Conservation (phyloP, 2,329 filamentous ascomycete genomes). For the Xylaria sp. region DNA sequence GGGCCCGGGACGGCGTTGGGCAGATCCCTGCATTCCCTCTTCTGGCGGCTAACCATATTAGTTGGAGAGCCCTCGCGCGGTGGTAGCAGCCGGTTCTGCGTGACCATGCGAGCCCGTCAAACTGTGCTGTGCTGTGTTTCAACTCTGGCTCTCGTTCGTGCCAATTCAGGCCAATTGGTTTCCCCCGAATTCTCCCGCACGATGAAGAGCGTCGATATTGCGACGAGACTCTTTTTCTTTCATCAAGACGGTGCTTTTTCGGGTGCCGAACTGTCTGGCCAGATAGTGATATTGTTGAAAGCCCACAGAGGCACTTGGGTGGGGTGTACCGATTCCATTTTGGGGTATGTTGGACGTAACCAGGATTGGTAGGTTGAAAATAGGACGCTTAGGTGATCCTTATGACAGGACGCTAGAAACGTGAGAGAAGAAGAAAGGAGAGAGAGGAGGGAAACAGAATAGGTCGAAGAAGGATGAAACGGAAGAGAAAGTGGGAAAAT, state of each 20-base stretch:
- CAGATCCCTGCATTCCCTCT: slow-evolving; percentile 46
- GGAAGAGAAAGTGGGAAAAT: slow-evolving; percentile 20
- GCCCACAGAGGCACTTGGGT: slow-evolving; percentile 33
- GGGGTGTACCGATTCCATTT: slow-evolving; percentile 43
- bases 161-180: slow-evolving; percentile 24
- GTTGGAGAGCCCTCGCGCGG: slow-evolving; percentile 44
- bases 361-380: slow-evolving; percentile 35
- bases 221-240: slow-evolving; percentile 1
- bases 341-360: slow-evolving; percentile 38
- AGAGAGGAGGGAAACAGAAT: slow-evolving; percentile 33
- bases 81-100: slow-evolving; percentile 43
- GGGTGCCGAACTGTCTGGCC: slow-evolving; percentile 20
- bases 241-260: slow-evolving; percentile 19
- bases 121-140: slow-evolving; percentile 39
- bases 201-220: slow-evolving; percentile 2
- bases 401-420: slow-evolving; percentile 33
- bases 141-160: slow-evolving; percentile 23
- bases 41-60: slow-evolving; percentile 44
- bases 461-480: not conserved
- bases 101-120: slow-evolving; percentile 40
- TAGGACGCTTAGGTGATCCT: slow-evolving; percentile 29
- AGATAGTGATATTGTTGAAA: slow-evolving; percentile 31
- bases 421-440: slow-evolving; percentile 22
- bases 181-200: not conserved
- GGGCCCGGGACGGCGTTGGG: slow-evolving; percentile 42